These are phyloP conservation scores for Penicillium mononematosum DNA, from an alignment of 495 filamentous ascomycete species.

Conservation along the genomic window DNA sequence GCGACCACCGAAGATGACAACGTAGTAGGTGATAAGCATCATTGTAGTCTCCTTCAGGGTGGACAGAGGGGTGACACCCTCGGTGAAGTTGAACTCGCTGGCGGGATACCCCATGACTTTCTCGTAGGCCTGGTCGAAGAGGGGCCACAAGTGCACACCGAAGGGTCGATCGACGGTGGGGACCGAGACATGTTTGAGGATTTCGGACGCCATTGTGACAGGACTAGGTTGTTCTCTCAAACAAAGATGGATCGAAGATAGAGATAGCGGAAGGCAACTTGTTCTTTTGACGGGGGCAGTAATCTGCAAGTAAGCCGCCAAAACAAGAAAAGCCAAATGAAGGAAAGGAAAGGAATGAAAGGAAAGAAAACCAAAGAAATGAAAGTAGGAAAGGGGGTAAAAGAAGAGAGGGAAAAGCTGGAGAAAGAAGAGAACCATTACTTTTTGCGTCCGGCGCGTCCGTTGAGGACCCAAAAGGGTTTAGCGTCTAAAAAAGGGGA, in stretches of 20 bases:
- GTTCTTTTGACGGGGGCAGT: constrained; percentile 9
- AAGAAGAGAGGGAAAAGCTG: constrained; percentile 25
- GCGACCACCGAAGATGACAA: constrained; percentile 64
- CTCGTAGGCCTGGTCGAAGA: constrained; percentile 84
- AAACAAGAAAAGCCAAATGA: constrained; percentile 10
- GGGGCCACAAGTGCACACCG: constrained; percentile 87
- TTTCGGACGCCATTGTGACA: constrained; percentile 47
- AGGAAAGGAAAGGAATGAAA: constrained; percentile 12
- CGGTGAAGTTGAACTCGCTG: constrained; percentile 58
- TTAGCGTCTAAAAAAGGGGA: constrained; percentile 38
- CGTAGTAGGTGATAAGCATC: constrained; percentile 62
- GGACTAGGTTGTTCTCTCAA: constrained; percentile 1
- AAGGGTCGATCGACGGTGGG: constrained; percentile 91
- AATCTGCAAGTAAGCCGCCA: constrained; percentile 1
- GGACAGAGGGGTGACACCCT: constrained; percentile 59
- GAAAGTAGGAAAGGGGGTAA: constrained; percentile 25
- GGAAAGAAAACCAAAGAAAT: constrained; percentile 19
- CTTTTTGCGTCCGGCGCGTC: constrained; percentile 37
- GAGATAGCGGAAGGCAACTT: constrained; percentile 5
- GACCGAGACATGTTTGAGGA: constrained; percentile 63
- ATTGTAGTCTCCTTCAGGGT: constrained; percentile 56
- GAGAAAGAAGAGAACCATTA: constrained; percentile 23
- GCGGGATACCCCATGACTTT: constrained; percentile 64
- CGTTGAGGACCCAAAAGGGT: constrained; percentile 29
- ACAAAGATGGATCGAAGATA: constrained; percentile 1